Evolutionary conservation across 768 basidiomycete genomes (phyloP).

Genomic region (Pleurotus pulmonarius): DNA sequence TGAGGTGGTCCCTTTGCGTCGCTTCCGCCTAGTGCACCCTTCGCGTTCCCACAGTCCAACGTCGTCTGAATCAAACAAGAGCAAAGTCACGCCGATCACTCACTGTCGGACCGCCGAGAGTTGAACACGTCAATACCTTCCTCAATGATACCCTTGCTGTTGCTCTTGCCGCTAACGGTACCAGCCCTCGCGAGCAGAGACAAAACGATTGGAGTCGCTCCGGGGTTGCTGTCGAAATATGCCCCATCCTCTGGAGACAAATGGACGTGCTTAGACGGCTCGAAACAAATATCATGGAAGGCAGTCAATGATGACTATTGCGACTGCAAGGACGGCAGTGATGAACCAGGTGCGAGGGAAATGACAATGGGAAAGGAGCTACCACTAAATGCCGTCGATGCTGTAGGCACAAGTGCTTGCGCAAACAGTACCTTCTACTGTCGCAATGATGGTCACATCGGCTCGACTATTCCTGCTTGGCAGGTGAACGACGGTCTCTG

Average conservation of each 20-base stretch:
- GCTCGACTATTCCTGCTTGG: slow-evolving; percentile 71
- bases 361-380: neutral
- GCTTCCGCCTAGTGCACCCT: too few relatives aligned
- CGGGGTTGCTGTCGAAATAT: slow-evolving; percentile 54
- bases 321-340: slow-evolving; percentile 92
- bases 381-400: too few relatives aligned
- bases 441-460: slow-evolving; percentile 83
- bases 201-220: slow-evolving; percentile 57
- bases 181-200: slow-evolving; percentile 37
- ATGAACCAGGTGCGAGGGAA: slow-evolving; percentile 73
- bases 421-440: slow-evolving; percentile 77
- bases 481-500: slow-evolving; percentile 92
- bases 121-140: neutral
- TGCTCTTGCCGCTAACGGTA: slow-evolving; percentile 38
- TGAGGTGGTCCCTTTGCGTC: neutral
- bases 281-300: slow-evolving; percentile 70
- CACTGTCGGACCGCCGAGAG: neutral
- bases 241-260: slow-evolving; percentile 43
- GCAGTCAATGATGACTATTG: slow-evolving; percentile 94
- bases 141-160: slow-evolving; percentile 48
- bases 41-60: neutral
- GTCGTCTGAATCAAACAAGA: neutral
- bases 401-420: slow-evolving; percentile 81
- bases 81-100: neutral
- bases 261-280: slow-evolving; percentile 83